Evolutionary conservation across 768 basidiomycete species (phyloP).

Genomic region (Rhodotorula kratochvilovae): DNA sequence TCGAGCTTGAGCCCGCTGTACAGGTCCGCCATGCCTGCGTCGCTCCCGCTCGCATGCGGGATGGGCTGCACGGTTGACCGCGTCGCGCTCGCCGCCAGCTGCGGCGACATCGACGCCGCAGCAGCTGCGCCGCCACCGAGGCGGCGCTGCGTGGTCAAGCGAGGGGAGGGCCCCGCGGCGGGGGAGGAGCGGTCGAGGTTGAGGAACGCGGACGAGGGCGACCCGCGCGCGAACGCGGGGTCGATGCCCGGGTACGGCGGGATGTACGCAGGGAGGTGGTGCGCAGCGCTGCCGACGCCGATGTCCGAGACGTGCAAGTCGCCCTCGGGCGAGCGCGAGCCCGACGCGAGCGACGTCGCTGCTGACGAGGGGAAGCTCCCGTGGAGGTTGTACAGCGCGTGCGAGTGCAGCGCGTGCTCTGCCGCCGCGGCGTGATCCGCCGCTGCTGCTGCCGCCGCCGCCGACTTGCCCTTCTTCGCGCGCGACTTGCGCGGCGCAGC

Average conservation of each 20-base stretch:
- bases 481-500: background rate
- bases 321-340: slow-evolving; percentile 1
- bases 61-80: slow-evolving; percentile 4
- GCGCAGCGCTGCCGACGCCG: background rate
- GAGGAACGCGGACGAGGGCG: slow-evolving; percentile 11
- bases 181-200: slow-evolving; percentile 11
- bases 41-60: slow-evolving; percentile 46
- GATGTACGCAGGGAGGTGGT: background rate
- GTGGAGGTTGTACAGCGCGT: slow-evolving; percentile 8
- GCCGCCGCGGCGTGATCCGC: background rate
- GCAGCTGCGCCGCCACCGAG: background rate
- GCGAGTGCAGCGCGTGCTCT: background rate
- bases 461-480: background rate
- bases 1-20: background rate
- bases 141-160: background rate
- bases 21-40: background rate
- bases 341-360: background rate
- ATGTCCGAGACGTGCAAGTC: slow-evolving; percentile 1
- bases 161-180: background rate
- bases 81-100: slow-evolving; percentile 5
- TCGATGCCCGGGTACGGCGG: slow-evolving; percentile 7
- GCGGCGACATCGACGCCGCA: background rate
- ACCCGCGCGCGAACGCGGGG: slow-evolving; percentile 5
- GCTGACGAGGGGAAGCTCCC: background rate
- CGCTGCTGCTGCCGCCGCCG: background rate